These are phyloP conservation scores for Monascus purpureus DNA, from an alignment of 495 filamentous ascomycete genomes.

Conservation along the genomic window DNA sequence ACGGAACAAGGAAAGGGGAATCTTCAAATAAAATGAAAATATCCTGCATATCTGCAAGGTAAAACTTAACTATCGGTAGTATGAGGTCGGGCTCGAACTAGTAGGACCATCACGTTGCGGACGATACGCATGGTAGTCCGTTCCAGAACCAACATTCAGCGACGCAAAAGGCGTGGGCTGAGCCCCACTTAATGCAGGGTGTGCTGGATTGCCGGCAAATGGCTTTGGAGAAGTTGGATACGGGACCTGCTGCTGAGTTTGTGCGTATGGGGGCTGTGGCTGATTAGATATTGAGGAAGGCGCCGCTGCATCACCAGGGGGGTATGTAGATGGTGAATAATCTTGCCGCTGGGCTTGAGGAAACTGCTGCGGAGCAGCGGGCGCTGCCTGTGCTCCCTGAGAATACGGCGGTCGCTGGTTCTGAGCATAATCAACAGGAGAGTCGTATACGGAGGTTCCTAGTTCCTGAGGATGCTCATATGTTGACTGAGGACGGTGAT, in stretches of 20 bases:
- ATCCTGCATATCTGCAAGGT: background rate
- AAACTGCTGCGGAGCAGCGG: conserved; percentile 22
- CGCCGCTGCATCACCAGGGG: conserved; percentile 38
- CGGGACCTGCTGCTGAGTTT: conserved; percentile 24
- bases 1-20: conserved; percentile 1
- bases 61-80: conserved; percentile 21
- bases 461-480: conserved; percentile 73
- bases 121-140: conserved; percentile 40
- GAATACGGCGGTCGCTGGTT: conserved; percentile 32
- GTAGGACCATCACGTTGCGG: conserved; percentile 19
- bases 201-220: conserved; percentile 28
- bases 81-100: conserved; percentile 28
- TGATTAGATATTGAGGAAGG: conserved; percentile 15
- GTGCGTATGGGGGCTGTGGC: conserved; percentile 18
- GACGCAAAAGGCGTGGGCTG: conserved; percentile 31
- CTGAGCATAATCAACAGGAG: conserved; percentile 42
- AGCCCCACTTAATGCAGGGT: conserved; percentile 25
- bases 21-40: background rate
- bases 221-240: conserved; percentile 26
- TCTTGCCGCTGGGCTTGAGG: conserved; percentile 27
- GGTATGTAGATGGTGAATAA: conserved; percentile 47
- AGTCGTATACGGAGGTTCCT: conserved; percentile 72
- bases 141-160: conserved; percentile 16
- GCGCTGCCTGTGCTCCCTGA: conserved; percentile 23
- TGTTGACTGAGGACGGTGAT: conserved; percentile 53